Conservation (phyloP, 2,329 filamentous ascomycete genomes). For the Verticillium dahliae region DNA sequence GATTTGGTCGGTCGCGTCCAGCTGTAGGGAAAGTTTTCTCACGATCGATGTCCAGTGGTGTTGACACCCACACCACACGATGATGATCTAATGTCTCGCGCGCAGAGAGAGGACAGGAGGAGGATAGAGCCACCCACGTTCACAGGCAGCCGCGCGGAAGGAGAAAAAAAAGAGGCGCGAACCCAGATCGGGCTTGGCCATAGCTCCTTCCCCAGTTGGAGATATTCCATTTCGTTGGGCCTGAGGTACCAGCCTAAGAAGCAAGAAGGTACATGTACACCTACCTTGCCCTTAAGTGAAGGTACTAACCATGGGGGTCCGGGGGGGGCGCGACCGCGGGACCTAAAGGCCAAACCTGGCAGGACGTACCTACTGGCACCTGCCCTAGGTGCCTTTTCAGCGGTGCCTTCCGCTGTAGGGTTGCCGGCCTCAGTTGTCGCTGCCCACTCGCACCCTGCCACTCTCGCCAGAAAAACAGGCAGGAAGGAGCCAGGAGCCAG, state of each 20-base stretch:
- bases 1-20: neutral
- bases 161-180: slow-evolving; percentile 4
- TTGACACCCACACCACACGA: too few relatives aligned
- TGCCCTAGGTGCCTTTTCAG: neutral
- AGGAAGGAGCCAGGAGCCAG: neutral
- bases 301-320: neutral
- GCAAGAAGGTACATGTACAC: neutral
- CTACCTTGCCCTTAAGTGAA: too few relatives aligned
- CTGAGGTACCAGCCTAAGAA: neutral
- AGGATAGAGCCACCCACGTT: neutral
- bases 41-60: too few relatives aligned
- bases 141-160: slow-evolving; percentile 2
- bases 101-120: neutral
- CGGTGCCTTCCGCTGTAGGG: neutral
- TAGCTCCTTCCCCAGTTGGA: neutral
- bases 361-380: neutral
- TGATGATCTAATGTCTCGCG: neutral
- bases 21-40: too few relatives aligned
- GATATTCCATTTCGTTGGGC: neutral
- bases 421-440: neutral
- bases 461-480: neutral
- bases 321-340: neutral
- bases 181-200: slow-evolving; percentile 2
- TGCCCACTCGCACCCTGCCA: too few relatives aligned
- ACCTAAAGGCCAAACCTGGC: neutral